These are phyloP conservation scores for Apiospora sp. DNA, from an alignment of 2,329 filamentous ascomycete species.

Conservation along the genomic window DNA sequence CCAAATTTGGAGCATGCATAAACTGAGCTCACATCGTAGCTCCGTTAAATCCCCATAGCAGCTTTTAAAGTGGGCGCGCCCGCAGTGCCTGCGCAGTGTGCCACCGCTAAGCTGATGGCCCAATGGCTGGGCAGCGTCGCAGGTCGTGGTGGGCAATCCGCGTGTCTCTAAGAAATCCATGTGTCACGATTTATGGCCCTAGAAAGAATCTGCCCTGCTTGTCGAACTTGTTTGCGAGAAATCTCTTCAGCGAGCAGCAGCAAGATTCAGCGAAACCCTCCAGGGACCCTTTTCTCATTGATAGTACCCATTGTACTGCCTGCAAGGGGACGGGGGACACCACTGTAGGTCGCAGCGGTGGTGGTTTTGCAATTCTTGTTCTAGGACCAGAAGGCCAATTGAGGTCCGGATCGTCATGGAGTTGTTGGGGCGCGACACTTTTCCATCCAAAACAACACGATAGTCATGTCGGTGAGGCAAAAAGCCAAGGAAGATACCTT, in stretches of 20 bases:
- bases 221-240: not conserved
- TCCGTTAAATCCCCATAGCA: conserved; percentile 3
- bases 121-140: conserved; percentile 16
- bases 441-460: conserved; percentile 2
- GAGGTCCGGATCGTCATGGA: conserved; percentile 4
- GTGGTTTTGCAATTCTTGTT: not conserved
- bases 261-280: not conserved
- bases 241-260: conserved; percentile 1
- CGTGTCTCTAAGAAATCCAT: not conserved
- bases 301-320: not conserved
- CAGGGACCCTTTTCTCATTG: not conserved
- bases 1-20: conserved; percentile 13
- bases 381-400: not conserved
- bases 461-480: not conserved
- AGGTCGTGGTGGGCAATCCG: conserved; percentile 9
- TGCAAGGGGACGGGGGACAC: not conserved
- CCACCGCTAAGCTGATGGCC: not conserved
- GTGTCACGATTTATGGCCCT: conserved; percentile 21
- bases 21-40: not conserved
- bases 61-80: not conserved
- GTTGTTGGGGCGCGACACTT: conserved; percentile 9
- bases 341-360: not conserved
- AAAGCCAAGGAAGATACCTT: not conserved
- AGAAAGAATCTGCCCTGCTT: not conserved
- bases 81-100: not conserved